A percentile compares a stretch with the other conserved stretches of the same genome.
Conservation (phyloP, 257 asterid species). For the Nicotiana paniculata region DNA sequence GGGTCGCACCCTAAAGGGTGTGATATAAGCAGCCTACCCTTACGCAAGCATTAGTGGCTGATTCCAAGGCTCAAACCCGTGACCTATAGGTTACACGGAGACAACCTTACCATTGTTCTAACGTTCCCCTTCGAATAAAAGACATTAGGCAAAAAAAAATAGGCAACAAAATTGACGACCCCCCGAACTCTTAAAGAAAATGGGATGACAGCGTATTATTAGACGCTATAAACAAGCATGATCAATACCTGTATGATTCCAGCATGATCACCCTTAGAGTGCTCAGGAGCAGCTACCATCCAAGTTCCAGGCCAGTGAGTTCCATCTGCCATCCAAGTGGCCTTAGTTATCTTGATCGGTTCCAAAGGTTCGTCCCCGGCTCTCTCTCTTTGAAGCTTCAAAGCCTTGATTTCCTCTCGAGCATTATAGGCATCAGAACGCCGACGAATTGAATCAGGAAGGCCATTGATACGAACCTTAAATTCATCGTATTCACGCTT, state of each 20-base stretch:
- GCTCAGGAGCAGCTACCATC: conserved; percentile 56
- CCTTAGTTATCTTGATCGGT: conserved; percentile 67
- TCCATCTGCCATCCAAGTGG: conserved; percentile 97
- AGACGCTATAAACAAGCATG: neutral
- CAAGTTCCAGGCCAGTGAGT: conserved; percentile 95
- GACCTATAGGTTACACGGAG: too few relatives aligned
- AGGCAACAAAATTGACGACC: neutral
- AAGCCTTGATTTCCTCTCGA: conserved; percentile 77
- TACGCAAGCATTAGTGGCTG: too few relatives aligned
- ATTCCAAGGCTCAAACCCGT: too few relatives aligned
- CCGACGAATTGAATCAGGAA: conserved; percentile 82
- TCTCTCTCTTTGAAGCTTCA: conserved; percentile 63
- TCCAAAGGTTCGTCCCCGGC: conserved; percentile 56
- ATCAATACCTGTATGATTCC: conserved; percentile 74
- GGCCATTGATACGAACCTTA: conserved; percentile 78
- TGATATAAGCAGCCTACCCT: too few relatives aligned
- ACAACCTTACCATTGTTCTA: too few relatives aligned
- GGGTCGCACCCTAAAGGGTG: too few relatives aligned
- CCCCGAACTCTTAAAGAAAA: neutral
- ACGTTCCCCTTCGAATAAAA: too few relatives aligned
- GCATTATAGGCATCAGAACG: conserved; percentile 89
- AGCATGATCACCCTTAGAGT: conserved; percentile 83
- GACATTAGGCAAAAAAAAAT: too few relatives aligned
- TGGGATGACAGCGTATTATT: neutral
- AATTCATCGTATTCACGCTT: conserved; percentile 91